phyloP scores from a whole-genome alignment of 2,329 filamentous ascomycete genomes.

The Diplocarpon rosae region DNA sequence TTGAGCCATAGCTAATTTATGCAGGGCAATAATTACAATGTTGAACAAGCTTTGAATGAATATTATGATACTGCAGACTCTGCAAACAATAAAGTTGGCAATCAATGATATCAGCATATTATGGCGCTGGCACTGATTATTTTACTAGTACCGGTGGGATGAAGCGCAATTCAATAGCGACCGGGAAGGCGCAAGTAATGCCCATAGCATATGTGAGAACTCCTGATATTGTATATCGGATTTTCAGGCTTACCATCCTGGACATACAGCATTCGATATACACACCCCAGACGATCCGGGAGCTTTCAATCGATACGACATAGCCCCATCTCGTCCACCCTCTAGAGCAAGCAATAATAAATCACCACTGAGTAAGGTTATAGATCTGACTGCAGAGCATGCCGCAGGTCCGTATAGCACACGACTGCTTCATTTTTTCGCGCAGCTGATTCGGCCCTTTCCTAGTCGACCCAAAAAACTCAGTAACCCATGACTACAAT shows the following conservation, averaged over 20 bases:
- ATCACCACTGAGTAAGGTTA: constrained; percentile 43
- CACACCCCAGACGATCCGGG: constrained; percentile 39
- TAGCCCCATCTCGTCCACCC: constrained; percentile 43
- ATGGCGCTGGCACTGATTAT: constrained; percentile 1
- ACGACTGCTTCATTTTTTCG: neutral
- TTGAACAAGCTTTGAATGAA: constrained; percentile 39
- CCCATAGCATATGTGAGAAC: constrained; percentile 34
- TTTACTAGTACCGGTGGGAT: constrained; percentile 41
- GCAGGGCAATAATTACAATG: constrained; percentile 35
- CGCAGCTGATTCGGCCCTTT: constrained; percentile 6
- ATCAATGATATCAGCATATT: neutral
- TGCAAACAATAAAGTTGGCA: constrained; percentile 29
- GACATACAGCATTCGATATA: constrained; percentile 41
- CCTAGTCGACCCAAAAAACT: constrained; percentile 29
- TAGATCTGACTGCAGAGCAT: constrained; percentile 36
- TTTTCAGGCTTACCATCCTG: constrained; percentile 1
- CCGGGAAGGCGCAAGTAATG: constrained; percentile 38
- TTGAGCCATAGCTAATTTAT: constrained; percentile 11
- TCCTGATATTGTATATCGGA: neutral
- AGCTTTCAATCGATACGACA: constrained; percentile 31
- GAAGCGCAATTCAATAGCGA: constrained; percentile 42
- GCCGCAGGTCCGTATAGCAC: constrained; percentile 31
- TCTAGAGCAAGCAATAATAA: constrained; percentile 44
- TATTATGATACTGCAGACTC: constrained; percentile 38
- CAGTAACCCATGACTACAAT: constrained; percentile 22